Conservation (phyloP, 257 asterid species). For the Buddleja alternifolia region DNA sequence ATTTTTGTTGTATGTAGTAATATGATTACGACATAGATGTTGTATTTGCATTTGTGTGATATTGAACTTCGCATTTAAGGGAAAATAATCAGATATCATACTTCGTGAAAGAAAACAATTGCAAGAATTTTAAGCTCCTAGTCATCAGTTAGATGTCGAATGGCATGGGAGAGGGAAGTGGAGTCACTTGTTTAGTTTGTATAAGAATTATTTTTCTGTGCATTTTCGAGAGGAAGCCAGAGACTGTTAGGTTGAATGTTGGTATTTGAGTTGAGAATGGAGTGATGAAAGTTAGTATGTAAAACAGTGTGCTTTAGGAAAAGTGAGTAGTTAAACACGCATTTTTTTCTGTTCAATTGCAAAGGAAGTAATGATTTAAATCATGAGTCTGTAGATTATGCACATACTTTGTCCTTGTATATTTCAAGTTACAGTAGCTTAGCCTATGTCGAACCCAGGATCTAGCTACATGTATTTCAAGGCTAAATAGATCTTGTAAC, state of each 20-base stretch:
- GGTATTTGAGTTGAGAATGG: background rate
- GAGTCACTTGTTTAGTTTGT: background rate
- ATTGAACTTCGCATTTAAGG: background rate
- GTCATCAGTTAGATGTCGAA: background rate
- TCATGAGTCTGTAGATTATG: background rate
- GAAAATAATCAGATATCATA: background rate
- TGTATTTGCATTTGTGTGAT: background rate
- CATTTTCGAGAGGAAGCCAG: background rate
- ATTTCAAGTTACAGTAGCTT: background rate
- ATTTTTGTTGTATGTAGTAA: constrained; percentile 2
- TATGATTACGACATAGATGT: background rate
- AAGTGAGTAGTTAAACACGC: background rate
- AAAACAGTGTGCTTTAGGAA: background rate
- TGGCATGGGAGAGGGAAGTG: background rate
- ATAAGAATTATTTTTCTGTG: background rate
- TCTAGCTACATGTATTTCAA: constrained; percentile 1
- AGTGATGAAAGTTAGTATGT: background rate
- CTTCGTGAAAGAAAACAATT: background rate
- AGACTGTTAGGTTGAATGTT: background rate
- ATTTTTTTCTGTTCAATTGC: background rate
- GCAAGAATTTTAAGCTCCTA: background rate
- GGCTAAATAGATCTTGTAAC: background rate
- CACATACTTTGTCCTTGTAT: background rate
- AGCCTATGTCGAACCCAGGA: background rate
- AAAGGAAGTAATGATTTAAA: background rate